Conservation (phyloP, 371 early-diverging fungal species). For the Mucor racemosus region DNA sequence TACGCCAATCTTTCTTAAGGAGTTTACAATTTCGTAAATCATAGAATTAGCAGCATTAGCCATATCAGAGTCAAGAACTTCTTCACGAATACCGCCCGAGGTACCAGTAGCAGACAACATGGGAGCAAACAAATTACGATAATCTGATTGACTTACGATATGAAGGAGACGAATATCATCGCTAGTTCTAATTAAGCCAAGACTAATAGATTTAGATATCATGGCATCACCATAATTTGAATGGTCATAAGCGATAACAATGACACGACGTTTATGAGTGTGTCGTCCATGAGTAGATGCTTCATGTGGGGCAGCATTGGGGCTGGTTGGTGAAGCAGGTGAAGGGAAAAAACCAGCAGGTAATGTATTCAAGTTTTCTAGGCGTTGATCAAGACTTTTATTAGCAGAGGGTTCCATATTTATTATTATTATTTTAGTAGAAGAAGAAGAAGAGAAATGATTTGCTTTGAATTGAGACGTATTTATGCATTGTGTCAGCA, state of each 20-base stretch:
- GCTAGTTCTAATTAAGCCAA: constrained; percentile 21
- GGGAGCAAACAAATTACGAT: constrained; percentile 20
- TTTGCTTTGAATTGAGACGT: not conserved
- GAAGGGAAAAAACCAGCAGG: constrained; percentile 24
- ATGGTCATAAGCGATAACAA: constrained; percentile 42
- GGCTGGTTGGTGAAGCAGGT: constrained; percentile 6
- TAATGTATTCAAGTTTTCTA: not conserved
- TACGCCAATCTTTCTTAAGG: constrained; percentile 31
- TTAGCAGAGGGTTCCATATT: not conserved
- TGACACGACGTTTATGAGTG: constrained; percentile 12
- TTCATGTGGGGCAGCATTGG: not conserved
- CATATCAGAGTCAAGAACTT: not conserved
- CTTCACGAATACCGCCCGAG: not conserved
- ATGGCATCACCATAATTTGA: constrained; percentile 39
- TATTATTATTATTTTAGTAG: not conserved
- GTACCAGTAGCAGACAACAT: constrained; percentile 5
- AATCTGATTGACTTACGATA: constrained; percentile 33
- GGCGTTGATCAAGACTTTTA: constrained; percentile 4
- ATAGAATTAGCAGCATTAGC: constrained; percentile 19
- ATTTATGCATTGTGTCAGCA: not conserved
- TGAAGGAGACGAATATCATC: constrained; percentile 38
- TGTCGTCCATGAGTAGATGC: not conserved
- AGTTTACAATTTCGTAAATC: constrained; percentile 25
- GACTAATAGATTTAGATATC: constrained; percentile 35
- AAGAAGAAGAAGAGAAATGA: not conserved